Percentiles rank a stretch among this genome's conserved stretches.
Evolutionary conservation across 805 yeast species (phyloP).

Genomic region (Tanozyma kutaoensis): DNA sequence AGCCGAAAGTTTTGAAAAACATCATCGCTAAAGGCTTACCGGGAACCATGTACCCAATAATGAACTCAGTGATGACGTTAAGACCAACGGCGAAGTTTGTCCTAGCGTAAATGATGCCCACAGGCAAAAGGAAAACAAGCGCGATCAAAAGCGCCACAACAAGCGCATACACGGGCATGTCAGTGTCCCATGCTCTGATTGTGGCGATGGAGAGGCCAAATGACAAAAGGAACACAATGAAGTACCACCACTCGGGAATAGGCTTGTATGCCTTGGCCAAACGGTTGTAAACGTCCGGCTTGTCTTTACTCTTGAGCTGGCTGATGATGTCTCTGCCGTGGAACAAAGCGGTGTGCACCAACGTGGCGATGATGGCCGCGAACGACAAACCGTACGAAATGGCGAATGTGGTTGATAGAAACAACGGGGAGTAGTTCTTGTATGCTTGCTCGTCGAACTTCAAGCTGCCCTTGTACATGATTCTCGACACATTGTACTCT

Average conservation of each 20-base stretch:
- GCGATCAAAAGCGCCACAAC: conserved; percentile 26
- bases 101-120: conserved; percentile 21
- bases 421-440: conserved; percentile 49
- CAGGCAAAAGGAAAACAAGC: conserved; percentile 24
- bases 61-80: conserved; percentile 29
- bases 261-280: conserved; percentile 35
- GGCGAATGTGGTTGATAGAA: conserved; percentile 42
- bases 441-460: conserved; percentile 34
- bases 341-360: conserved; percentile 43
- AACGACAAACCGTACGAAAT: conserved; percentile 44
- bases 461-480: conserved; percentile 29
- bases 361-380: conserved; percentile 51
- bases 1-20: background rate
- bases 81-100: conserved; percentile 26
- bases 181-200: conserved; percentile 24
- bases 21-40: background rate
- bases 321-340: conserved; percentile 38
- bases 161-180: conserved; percentile 29
- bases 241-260: conserved; percentile 33
- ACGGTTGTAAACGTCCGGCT: conserved; percentile 35
- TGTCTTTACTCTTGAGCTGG: conserved; percentile 14
- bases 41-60: conserved; percentile 30
- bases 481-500: conserved; percentile 34
- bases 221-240: conserved; percentile 12
- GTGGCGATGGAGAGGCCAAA: conserved; percentile 19